Percentiles rank a stretch among this genome's conserved stretches.
phyloP scores from a whole-genome alignment of 129 eudicot genomes.

The Chrysanthemum makinoi region DNA sequence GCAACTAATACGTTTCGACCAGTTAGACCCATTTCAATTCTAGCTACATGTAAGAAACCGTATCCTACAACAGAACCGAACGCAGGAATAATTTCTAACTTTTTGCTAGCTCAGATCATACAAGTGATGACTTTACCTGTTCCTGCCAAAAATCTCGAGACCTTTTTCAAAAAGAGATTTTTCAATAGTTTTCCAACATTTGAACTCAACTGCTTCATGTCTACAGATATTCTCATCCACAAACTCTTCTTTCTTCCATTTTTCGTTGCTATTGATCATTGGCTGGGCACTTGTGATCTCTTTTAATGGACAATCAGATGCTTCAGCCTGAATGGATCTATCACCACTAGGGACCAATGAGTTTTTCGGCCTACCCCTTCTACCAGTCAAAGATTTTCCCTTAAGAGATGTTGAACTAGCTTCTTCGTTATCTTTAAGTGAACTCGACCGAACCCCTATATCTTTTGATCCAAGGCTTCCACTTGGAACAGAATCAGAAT shows the following conservation, averaged over 20 bases:
- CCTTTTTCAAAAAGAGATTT: constrained; percentile 89
- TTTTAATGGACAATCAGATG: constrained; percentile 35
- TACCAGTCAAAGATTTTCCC: constrained; percentile 41
- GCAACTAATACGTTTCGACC: no score
- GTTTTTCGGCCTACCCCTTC: constrained; percentile 53
- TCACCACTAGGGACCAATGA: constrained; percentile 36
- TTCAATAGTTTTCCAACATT: constrained; percentile 74
- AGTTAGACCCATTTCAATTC: no score
- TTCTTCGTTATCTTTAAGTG: constrained; percentile 63
- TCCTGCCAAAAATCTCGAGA: constrained; percentile 78
- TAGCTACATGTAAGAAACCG: neutral
- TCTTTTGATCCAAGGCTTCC: constrained; percentile 52
- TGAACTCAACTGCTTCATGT: constrained; percentile 46
- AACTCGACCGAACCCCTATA: constrained; percentile 36
- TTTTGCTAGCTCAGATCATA: constrained; percentile 7
- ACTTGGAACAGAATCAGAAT: constrained; percentile 64
- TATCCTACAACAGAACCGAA: constrained; percentile 10
- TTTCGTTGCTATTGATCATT: constrained; percentile 33
- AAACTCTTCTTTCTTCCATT: constrained; percentile 62
- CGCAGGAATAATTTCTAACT: constrained; percentile 8
- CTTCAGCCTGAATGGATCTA: constrained; percentile 43
- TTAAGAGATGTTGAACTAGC: constrained; percentile 57
- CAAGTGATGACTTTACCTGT: constrained; percentile 52
- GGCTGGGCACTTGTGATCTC: constrained; percentile 37
- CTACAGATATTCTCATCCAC: constrained; percentile 57